Evolutionary conservation across 352 stramenopile species (phyloP).

Genomic region (Globisporangium abappressorium): DNA sequence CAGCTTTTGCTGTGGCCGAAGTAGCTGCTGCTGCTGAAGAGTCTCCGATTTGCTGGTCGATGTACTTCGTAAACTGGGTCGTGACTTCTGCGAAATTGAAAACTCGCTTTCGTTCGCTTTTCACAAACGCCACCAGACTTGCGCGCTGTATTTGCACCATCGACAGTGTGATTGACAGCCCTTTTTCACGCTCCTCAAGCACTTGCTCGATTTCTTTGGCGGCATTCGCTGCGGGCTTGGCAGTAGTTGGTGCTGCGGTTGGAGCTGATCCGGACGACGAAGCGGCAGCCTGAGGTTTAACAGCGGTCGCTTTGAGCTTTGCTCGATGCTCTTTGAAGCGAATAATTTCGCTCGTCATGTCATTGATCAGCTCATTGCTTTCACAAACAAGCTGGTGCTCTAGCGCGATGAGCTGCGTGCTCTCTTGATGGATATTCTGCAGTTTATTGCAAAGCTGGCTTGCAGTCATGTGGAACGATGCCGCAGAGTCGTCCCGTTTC

Average conservation of each 20-base stretch:
- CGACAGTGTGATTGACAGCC: slow-evolving; percentile 61
- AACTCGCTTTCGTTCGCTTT: slow-evolving; percentile 60
- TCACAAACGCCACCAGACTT: slow-evolving; percentile 49
- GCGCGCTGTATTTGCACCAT: slow-evolving; percentile 63
- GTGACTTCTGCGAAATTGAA: slow-evolving; percentile 55
- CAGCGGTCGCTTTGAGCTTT: slow-evolving; percentile 32
- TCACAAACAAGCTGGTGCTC: slow-evolving; percentile 64
- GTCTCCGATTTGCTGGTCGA: slow-evolving; percentile 30
- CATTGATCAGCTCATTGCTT: slow-evolving; percentile 64
- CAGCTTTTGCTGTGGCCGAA: neutral
- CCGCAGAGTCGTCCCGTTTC: slow-evolving; percentile 63
- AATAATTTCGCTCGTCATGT: slow-evolving; percentile 61
- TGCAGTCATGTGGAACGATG: slow-evolving; percentile 70
- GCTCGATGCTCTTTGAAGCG: slow-evolving; percentile 49
- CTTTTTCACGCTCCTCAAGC: slow-evolving; percentile 78
- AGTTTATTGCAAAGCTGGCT: slow-evolving; percentile 79
- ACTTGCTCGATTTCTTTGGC: slow-evolving; percentile 64
- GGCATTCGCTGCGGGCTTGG: slow-evolving; percentile 12
- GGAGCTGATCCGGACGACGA: neutral
- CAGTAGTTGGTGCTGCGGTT: neutral
- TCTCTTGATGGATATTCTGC: slow-evolving; percentile 78
- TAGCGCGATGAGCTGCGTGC: slow-evolving; percentile 55
- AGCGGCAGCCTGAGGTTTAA: neutral
- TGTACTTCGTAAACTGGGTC: slow-evolving; percentile 52
- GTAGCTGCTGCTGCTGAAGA: slow-evolving; percentile 13